Base-by-base conservation (phyloP, 495 filamentous ascomycete species). In the Staphylotrichum longicolle region DNA sequence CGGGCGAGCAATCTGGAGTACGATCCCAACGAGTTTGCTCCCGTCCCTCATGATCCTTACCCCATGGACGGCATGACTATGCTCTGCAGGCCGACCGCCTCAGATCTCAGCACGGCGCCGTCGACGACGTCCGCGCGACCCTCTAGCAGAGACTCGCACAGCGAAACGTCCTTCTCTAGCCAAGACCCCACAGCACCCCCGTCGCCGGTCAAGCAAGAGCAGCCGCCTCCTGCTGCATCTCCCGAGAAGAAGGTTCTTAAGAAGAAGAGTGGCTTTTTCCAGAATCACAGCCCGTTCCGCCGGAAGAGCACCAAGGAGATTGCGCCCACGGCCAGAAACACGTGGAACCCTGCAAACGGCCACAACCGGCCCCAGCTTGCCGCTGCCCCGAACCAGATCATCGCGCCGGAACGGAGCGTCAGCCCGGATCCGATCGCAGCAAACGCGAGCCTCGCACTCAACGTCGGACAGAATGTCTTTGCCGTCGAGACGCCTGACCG, bases 41-140 rank as follows among this genome's bases (percentile, higher is more conserved):
- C 82, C 32, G 83, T 96, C 14, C 93, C 93, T 40, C 92, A 97
- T 70, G 96, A 98, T 65, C 90, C 92, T 20, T 96, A 96, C 69
- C 94, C 93, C 5, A 85, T 90, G 67, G 94, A 99, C 72, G 95
- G 94, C 39, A 98, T 98, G 95, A 98, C 94, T 2, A 96, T 98
- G 89, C 90, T 96, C 64, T 98, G 95, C 74, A 86, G 94, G 32
- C 91, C 87, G 0, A 87, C 90, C 49, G 88, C 89, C 47, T 96
- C 92, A 27, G 93, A 95, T 47, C 85, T 87, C 54, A 93, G 89
- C 73, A 91, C 89, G 39, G 87, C 83, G 61, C 80, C 89, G 35
- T 75, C 68, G 34, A 40, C 65, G 9, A 88, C 88, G 63, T 84
- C 81, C 66, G 87, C 79, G 39, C 82, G 93, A 48, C 91, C 93